Conservation (phyloP, 202 grass and related monocot species). For the Alloteropsis angusta region DNA sequence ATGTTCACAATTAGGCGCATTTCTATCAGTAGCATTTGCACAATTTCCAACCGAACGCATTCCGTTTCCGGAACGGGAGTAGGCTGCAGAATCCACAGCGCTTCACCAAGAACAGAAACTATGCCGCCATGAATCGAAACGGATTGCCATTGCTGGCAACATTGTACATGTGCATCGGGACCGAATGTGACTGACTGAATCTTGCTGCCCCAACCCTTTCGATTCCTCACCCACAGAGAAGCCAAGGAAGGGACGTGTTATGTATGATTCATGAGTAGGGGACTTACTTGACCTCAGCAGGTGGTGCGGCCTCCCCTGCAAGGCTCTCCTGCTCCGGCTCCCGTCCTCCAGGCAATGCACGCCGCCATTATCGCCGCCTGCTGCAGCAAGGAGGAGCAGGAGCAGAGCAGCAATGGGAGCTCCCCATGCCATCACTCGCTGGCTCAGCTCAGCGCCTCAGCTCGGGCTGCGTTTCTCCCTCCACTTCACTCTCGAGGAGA, state of each 20-base stretch:
- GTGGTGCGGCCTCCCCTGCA: conserved; percentile 15
- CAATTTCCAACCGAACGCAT: background rate
- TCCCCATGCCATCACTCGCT: conserved; percentile 27
- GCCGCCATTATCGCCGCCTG: background rate
- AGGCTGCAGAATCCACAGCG: background rate
- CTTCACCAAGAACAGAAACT: background rate
- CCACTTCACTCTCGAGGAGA: background rate
- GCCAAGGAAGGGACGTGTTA: background rate
- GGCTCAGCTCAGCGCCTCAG: background rate
- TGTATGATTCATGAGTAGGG: background rate
- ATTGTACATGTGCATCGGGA: background rate
- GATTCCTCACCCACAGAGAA: background rate
- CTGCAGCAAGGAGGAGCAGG: background rate
- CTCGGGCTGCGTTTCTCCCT: background rate
- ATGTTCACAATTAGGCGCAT: background rate
- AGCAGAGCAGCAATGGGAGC: conserved; percentile 10
- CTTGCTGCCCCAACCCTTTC: background rate
- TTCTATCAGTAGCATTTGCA: background rate
- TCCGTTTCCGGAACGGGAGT: background rate
- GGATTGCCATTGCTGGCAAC: background rate
- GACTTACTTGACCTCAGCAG: conserved; percentile 64
- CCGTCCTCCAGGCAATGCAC: conserved; percentile 35
- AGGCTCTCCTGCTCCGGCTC: conserved; percentile 3
- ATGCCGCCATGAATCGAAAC: background rate
- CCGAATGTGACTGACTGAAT: background rate